Evolutionary conservation across 2,329 filamentous ascomycete species (phyloP).

Genomic region (Tolypocladium amazonense): DNA sequence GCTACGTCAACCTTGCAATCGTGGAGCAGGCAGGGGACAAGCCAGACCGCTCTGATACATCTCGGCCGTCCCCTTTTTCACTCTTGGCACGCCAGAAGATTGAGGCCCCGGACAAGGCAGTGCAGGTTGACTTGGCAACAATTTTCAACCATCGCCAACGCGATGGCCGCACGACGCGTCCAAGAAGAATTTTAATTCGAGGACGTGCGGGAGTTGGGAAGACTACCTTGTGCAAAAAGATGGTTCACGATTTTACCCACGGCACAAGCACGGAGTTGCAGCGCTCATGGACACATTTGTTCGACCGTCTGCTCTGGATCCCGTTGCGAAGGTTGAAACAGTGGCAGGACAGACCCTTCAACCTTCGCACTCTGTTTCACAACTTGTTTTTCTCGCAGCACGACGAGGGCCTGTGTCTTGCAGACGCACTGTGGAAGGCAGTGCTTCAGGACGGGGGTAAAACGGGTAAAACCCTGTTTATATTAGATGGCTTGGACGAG

Average conservation of each 20-base stretch:
- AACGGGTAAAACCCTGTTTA: constrained; percentile 22
- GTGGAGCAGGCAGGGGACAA: constrained; percentile 11
- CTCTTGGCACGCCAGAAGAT: constrained; percentile 16
- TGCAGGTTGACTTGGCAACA: constrained; percentile 11
- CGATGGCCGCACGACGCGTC: constrained; percentile 5
- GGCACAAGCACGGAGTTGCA: neutral
- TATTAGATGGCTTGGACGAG: constrained; percentile 34
- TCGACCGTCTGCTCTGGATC: constrained; percentile 28
- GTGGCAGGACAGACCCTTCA: neutral
- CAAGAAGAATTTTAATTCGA: constrained; percentile 23
- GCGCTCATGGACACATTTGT: constrained; percentile 9
- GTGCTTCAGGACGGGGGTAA: constrained; percentile 1
- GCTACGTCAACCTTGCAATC: constrained; percentile 29
- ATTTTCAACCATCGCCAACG: constrained; percentile 16
- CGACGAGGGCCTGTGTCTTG: constrained; percentile 4
- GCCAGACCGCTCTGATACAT: too few relatives aligned
- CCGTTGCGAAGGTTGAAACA: constrained; percentile 23
- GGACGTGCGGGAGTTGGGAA: constrained; percentile 27
- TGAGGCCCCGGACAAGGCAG: constrained; percentile 9
- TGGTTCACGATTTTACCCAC: constrained; percentile 21
- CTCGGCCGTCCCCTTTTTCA: constrained; percentile 13
- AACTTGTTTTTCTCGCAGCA: constrained; percentile 17
- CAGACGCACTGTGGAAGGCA: neutral
- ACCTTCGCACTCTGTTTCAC: constrained; percentile 8
- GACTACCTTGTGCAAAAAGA: constrained; percentile 30